Evolutionary conservation across 495 filamentous ascomycete species (phyloP).

Genomic region (Penicillium odoratum): DNA sequence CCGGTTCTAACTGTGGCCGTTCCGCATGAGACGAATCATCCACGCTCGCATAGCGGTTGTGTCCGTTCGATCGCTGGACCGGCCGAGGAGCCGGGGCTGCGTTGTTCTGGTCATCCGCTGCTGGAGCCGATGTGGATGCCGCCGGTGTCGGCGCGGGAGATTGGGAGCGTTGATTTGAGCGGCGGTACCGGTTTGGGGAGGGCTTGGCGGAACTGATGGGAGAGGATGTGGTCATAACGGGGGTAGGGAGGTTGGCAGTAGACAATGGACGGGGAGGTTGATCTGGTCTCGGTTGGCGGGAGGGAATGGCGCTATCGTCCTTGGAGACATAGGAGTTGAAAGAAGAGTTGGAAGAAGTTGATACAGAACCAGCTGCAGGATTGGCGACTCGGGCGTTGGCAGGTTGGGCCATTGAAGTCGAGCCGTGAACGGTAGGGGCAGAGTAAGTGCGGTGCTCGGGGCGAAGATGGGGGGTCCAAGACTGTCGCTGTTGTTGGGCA

Average conservation of each 20-base stretch:
- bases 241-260: slow-evolving; percentile 49
- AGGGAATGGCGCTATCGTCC: slow-evolving; percentile 50
- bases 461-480: slow-evolving; percentile 58
- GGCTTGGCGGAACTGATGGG: slow-evolving; percentile 54
- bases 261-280: slow-evolving; percentile 51
- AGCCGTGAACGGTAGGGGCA: slow-evolving; percentile 53
- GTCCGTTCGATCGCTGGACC: slow-evolving; percentile 22
- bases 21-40: slow-evolving; percentile 53
- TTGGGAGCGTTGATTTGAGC: slow-evolving; percentile 50
- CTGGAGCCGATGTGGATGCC: neutral
- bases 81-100: slow-evolving; percentile 8
- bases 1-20: slow-evolving; percentile 55
- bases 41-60: slow-evolving; percentile 49
- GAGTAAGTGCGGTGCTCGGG: slow-evolving; percentile 68
- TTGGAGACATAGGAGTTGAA: slow-evolving; percentile 44
- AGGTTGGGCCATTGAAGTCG: slow-evolving; percentile 45
- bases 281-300: slow-evolving; percentile 40
- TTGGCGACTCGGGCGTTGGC: slow-evolving; percentile 51
- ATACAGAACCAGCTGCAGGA: slow-evolving; percentile 61
- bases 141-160: slow-evolving; percentile 37
- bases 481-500: slow-evolving; percentile 56
- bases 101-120: slow-evolving; percentile 26
- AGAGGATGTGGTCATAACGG: slow-evolving; percentile 45
- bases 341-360: slow-evolving; percentile 51
- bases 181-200: slow-evolving; percentile 67